phyloP scores from a whole-genome alignment of 768 basidiomycete genomes.

The Pulveroboletus ravenelii region DNA sequence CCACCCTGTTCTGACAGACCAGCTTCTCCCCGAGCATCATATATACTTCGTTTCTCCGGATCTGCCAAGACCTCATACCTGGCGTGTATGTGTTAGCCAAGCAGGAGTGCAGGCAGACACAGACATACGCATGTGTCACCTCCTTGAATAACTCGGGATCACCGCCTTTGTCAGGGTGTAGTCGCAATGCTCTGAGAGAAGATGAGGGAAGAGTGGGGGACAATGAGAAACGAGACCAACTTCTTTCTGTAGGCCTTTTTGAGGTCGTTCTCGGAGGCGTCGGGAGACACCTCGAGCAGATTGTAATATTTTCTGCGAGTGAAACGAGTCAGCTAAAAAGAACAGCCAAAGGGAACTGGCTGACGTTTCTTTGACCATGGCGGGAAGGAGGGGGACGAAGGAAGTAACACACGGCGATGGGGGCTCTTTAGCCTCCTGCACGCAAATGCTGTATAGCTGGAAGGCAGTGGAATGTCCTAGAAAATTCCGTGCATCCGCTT shows the following conservation, averaged over 20 bases:
- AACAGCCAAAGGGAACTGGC: neutral
- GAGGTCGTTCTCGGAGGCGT: slow-evolving; percentile 77
- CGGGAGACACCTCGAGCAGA: slow-evolving; percentile 78
- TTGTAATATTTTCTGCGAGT: slow-evolving; percentile 80
- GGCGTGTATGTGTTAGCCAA: slow-evolving; percentile 6
- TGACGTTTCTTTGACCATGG: slow-evolving; percentile 71
- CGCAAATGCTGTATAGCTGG: slow-evolving; percentile 31
- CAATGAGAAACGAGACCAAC: slow-evolving; percentile 35
- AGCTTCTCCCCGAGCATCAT: slow-evolving; percentile 91
- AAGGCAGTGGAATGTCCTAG: slow-evolving; percentile 32
- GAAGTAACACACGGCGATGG: slow-evolving; percentile 9
- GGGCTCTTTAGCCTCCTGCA: slow-evolving; percentile 22
- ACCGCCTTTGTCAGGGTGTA: slow-evolving; percentile 93
- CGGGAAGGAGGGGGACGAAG: slow-evolving; percentile 14
- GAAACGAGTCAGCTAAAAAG: neutral
- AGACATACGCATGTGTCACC: slow-evolving; percentile 85
- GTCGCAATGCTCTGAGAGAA: slow-evolving; percentile 61
- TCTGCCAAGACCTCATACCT: slow-evolving; percentile 95
- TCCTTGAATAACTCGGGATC: slow-evolving; percentile 98
- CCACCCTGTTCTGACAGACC: slow-evolving; percentile 83
- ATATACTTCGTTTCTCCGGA: slow-evolving; percentile 70
- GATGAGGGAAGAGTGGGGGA: slow-evolving; percentile 2
- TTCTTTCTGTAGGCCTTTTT: slow-evolving; percentile 97
- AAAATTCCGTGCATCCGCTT: slow-evolving; percentile 23
- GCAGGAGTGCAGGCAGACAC: neutral